Evolutionary conservation across 2,329 filamentous ascomycete species (phyloP), one percentile per base, ranked within the genome.

Genomic region (Aspergillus tamarii): DNA sequence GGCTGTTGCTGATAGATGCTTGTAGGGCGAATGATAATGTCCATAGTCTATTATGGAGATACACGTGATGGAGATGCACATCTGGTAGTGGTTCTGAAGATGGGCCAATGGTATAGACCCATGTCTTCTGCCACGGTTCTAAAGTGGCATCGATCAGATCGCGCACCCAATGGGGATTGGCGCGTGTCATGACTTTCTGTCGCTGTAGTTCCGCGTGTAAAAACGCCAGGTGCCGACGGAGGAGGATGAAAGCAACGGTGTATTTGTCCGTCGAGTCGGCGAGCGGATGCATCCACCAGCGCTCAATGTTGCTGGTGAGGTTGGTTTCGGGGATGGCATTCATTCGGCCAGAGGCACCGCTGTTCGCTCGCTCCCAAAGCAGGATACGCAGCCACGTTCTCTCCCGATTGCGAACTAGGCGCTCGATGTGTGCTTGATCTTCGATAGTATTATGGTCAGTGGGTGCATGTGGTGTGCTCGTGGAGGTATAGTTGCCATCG

Each of bases 331-430:
- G 73, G 32, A 76, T 75, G n/a, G 54, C 63, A 32, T 69, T 67
- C 0, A 70, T 67, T 26, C 72, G 67, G 14, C 73, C 72, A 54
- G 67, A 66, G 0, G 72, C 72, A 3, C 73, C 72, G 57, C 72
- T 74, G 34, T 74, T 74, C 1, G 73, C 74, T 53, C 73, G 61
- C 19, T 76, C 73, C 73, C 74, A 76, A 10, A 74, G 60, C 0
- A 75, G 62, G 26, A 76, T 76, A 12, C 72, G 62, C 14, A 76
- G 54, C 74, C 73, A 76, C 0, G 73, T 76, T 50, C 73, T 64
- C 63, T 76, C 73, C 9, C 68, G 62, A 59, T 75, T 75, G 6
- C 73, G 71, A 7, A 64, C 57, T 4, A 70, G 56, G 16, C 70
- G 63, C 34, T 70, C 66, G 3, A 48, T 10, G 19, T 70, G 54